phyloP scores from a whole-genome alignment of 257 asterid species.

The Pogostemon cablin region DNA sequence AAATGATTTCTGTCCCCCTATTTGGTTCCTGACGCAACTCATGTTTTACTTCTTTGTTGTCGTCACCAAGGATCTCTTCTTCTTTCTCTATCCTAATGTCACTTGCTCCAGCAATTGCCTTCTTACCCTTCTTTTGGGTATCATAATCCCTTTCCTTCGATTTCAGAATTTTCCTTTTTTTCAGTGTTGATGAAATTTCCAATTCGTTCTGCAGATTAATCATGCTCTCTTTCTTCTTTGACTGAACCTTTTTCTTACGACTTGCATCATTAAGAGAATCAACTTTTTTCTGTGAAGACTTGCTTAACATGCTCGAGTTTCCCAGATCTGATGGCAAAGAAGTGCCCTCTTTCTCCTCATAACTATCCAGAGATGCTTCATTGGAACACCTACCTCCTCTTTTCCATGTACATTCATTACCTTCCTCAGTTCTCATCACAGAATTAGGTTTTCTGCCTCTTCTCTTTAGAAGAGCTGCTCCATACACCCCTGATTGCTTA shows the following conservation, averaged over 20 bases:
- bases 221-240: slow-evolving; percentile 41
- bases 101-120: slow-evolving; percentile 32
- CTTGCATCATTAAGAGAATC: slow-evolving; percentile 29
- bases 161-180: slow-evolving; percentile 32
- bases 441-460: slow-evolving; percentile 47
- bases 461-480: slow-evolving; percentile 35
- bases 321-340: slow-evolving; percentile 35
- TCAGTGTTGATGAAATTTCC: slow-evolving; percentile 25
- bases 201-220: slow-evolving; percentile 28
- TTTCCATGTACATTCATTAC: slow-evolving; percentile 31
- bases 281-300: slow-evolving; percentile 36
- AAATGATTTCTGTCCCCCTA: slow-evolving; percentile 30
- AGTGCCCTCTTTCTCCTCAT: slow-evolving; percentile 35
- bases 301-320: slow-evolving; percentile 27
- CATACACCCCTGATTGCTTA: slow-evolving; percentile 30
- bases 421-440: slow-evolving; percentile 41
- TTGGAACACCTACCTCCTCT: slow-evolving; percentile 31
- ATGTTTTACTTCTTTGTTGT: slow-evolving; percentile 22
- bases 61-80: slow-evolving; percentile 28
- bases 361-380: slow-evolving; percentile 39
- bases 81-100: slow-evolving; percentile 34
- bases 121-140: slow-evolving; percentile 31
- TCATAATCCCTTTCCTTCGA: slow-evolving; percentile 28
- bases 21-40: slow-evolving; percentile 25
- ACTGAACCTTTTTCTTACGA: slow-evolving; percentile 37